Base-by-base conservation (phyloP, 306 rosid genomes). In the Dicorynia guianensis region DNA sequence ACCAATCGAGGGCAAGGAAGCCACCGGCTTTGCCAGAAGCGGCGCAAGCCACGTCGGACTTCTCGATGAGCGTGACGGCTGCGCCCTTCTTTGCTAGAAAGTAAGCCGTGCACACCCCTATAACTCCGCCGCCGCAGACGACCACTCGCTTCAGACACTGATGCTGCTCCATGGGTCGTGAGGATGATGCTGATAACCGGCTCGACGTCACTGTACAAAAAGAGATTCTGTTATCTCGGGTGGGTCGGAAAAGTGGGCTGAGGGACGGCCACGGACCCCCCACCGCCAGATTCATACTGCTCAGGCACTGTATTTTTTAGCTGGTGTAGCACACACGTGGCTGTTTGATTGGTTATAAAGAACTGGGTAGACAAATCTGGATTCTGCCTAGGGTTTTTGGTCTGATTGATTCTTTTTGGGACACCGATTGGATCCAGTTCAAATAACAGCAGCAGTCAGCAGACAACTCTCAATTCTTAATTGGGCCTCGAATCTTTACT, bases 1-100 rank as follows among this genome's bases (percentile, higher is more conserved):
- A 95, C 98, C 96, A 95, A 14, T 90, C 97, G n/a, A 90, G 84
- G 8, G 98, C 97, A 55, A 95, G 97, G 85, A 92, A 95, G 0
- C 97, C 98, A 11, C 96, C 98, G 53, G 98, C 84, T 78, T 92
- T 90, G 4, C 97, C 98, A 9, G 98, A 95, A 8, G 97, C 96
- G 4, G 97, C 98, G 77, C 96, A 92, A 0, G 98, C 96, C 30
- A 95, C 80, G 64, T 87, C 80, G 3, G 91, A 95, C 49, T 85
- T 87, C 85, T 90, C 98, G 55, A 92, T 68, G 49, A 95, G 97
- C 0, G 91, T 90, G 40, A 92, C 97, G 80, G 81, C 79, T 67
- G 97, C 97, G 66, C 98, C 98, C 54, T 81, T 86, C 80, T 83
- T 89, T 58, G 96, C 85, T 0, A 95, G 80, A 40, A 90, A 95